Evolutionary conservation across 106 monocot genomes (phyloP).

Genomic region (Apostasia shenzhenica): DNA sequence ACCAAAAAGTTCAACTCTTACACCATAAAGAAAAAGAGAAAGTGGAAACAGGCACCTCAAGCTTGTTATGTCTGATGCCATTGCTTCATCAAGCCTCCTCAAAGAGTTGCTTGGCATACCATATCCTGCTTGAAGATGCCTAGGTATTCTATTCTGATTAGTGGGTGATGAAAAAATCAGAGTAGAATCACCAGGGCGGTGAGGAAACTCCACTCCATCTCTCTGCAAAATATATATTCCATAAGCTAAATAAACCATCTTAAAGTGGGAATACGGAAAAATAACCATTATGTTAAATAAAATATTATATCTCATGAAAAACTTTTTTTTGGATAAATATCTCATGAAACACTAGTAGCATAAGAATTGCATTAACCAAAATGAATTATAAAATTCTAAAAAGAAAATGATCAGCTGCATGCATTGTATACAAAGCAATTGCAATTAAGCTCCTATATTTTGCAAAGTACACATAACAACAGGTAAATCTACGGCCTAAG

Average conservation of each 20-base stretch:
- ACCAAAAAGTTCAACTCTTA: background rate
- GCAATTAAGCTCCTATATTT: too few relatives aligned
- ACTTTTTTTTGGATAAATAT: too few relatives aligned
- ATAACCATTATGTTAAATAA: too few relatives aligned
- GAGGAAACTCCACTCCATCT: slow-evolving; percentile 71
- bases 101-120: slow-evolving; percentile 56
- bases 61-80: slow-evolving; percentile 62
- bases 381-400: too few relatives aligned
- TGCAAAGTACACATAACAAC: too few relatives aligned
- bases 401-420: too few relatives aligned
- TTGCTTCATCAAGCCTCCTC: slow-evolving; percentile 74
- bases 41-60: slow-evolving; percentile 36
- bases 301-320: too few relatives aligned
- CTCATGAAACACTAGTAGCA: too few relatives aligned
- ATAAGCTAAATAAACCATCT: background rate
- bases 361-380: too few relatives aligned
- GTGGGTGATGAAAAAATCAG: slow-evolving; percentile 67
- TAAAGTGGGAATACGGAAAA: too few relatives aligned
- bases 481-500: too few relatives aligned
- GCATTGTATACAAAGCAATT: too few relatives aligned
- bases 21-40: background rate
- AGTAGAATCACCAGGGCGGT: slow-evolving; percentile 47
- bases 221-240: slow-evolving; percentile 26
- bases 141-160: slow-evolving; percentile 16
- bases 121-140: slow-evolving; percentile 29